These are phyloP conservation scores for Streptanthus diversifolius DNA, from an alignment of 345 rosid species.

Conservation along the genomic window DNA sequence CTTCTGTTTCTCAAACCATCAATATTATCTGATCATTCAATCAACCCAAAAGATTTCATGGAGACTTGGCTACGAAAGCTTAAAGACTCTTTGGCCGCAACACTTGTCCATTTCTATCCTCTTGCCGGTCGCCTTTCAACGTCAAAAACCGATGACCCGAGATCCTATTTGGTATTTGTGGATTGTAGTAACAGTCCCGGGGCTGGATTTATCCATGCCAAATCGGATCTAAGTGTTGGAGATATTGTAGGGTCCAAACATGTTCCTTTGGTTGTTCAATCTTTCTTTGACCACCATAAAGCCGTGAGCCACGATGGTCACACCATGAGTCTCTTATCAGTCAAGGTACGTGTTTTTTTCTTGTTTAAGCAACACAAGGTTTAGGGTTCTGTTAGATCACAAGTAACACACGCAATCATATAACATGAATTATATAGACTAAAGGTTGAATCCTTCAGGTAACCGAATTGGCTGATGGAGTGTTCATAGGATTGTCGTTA, in stretches of 20 bases:
- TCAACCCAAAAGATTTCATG: constrained; percentile 34
- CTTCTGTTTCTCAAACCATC: constrained; percentile 55
- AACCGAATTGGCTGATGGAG: too few species aligned
- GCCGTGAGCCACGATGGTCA: constrained; percentile 65
- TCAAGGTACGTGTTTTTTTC: constrained; percentile 28
- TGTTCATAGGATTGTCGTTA: too few species aligned
- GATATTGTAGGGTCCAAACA: constrained; percentile 52
- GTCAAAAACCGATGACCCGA: constrained; percentile 22
- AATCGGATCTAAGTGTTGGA: constrained; percentile 34
- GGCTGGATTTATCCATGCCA: constrained; percentile 58
- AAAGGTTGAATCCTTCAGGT: too few species aligned
- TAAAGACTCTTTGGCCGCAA: constrained; percentile 47
- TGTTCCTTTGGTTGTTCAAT: constrained; percentile 53
- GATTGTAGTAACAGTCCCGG: constrained; percentile 67
- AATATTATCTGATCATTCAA: neutral
- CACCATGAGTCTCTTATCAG: constrained; percentile 43
- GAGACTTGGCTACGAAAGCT: constrained; percentile 38
- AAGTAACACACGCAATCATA: too few species aligned
- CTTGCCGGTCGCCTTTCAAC: constrained; percentile 60
- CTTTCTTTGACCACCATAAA: constrained; percentile 63
- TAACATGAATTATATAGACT: too few species aligned
- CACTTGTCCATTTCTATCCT: constrained; percentile 66
- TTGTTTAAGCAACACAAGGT: too few species aligned
- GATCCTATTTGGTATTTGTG: constrained; percentile 43
- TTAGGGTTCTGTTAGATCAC: too few species aligned